Evolutionary conservation across 2,329 filamentous ascomycete genomes (phyloP).

Genomic region (Aspergillus tubingensis): DNA sequence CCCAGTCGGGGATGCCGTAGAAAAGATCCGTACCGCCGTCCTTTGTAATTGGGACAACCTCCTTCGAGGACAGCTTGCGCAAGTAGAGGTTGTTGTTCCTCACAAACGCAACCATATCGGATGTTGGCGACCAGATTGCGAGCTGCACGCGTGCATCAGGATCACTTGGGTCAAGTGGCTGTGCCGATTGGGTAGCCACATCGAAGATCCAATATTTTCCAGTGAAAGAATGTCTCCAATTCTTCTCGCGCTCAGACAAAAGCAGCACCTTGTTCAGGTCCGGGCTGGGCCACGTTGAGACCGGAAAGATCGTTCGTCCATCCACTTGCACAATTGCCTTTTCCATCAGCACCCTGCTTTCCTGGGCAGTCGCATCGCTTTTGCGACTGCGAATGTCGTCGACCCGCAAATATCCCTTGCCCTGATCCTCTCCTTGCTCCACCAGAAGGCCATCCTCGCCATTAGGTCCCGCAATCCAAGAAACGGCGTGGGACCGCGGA

Average conservation of each 20-base stretch:
- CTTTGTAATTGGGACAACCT: slow-evolving; percentile 72
- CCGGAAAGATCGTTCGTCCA: slow-evolving; percentile 58
- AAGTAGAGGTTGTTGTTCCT: slow-evolving; percentile 87
- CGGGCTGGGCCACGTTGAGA: slow-evolving; percentile 71
- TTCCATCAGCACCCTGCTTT: slow-evolving; percentile 75
- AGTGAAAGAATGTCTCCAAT: slow-evolving; percentile 88
- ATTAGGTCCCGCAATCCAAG: slow-evolving; percentile 51
- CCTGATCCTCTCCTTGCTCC: slow-evolving; percentile 61
- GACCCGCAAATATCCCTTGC: slow-evolving; percentile 77
- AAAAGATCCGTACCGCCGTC: slow-evolving; percentile 89
- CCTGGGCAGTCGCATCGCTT: slow-evolving; percentile 45
- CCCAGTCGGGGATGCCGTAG: slow-evolving; percentile 97
- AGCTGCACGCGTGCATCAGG: slow-evolving; percentile 71
- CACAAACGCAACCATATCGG: slow-evolving; percentile 86
- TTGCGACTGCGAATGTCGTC: slow-evolving; percentile 73
- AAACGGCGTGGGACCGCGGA: slow-evolving; percentile 43
- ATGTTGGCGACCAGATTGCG: slow-evolving; percentile 84
- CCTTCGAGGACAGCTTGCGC: slow-evolving; percentile 63
- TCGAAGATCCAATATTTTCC: slow-evolving; percentile 91
- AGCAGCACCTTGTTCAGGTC: slow-evolving; percentile 85
- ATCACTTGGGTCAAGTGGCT: slow-evolving; percentile 74
- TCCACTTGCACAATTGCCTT: slow-evolving; percentile 62
- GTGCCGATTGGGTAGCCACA: slow-evolving; percentile 73
- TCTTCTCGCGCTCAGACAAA: slow-evolving; percentile 69
- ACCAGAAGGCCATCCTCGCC: slow-evolving; percentile 77